A percentile compares a stretch with the other conserved stretches of the same genome.
These are phyloP conservation scores for Phytophthora macrochlamydospora DNA, from an alignment of 352 stramenopile genomes.

Conservation along the genomic window DNA sequence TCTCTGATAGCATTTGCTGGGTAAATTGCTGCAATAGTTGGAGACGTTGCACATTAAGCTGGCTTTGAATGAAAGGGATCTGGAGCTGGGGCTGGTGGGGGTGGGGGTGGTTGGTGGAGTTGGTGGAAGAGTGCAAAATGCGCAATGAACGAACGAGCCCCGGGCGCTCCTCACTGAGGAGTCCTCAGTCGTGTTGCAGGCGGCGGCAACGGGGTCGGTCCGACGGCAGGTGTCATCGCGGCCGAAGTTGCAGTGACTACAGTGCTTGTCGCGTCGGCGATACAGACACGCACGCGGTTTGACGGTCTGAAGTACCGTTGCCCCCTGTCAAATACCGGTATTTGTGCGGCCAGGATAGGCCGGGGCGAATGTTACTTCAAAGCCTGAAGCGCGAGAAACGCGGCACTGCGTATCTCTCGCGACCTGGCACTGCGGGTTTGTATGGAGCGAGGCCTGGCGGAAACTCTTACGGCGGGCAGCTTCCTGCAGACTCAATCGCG, in stretches of 20 bases:
- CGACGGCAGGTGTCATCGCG: too few species aligned
- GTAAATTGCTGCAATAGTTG: too few species aligned
- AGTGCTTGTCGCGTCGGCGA: too few species aligned
- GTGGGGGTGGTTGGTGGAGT: slow-evolving; percentile 7
- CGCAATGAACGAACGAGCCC: slow-evolving; percentile 54
- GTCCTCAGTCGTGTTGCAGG: too few species aligned
- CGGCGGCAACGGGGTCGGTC: too few species aligned
- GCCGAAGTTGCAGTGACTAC: too few species aligned
- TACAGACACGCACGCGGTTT: neutral
- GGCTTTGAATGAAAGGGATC: too few species aligned
- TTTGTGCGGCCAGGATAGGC: slow-evolving; percentile 12
- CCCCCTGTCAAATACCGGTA: slow-evolving; percentile 21
- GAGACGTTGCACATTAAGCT: too few species aligned
- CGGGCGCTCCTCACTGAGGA: too few species aligned
- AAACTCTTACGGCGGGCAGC: neutral
- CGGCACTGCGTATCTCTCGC: neutral
- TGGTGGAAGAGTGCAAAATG: neutral
- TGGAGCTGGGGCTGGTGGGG: slow-evolving; percentile 11
- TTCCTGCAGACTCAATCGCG: too few species aligned
- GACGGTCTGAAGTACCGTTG: neutral
- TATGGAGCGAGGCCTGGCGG: neutral
- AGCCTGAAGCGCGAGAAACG: neutral
- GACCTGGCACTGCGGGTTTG: neutral
- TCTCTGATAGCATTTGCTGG: too few species aligned
- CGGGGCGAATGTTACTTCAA: slow-evolving; percentile 15